These are phyloP conservation scores for Prosopis cineraria DNA, from an alignment of 306 rosid species.

Conservation along the genomic window DNA sequence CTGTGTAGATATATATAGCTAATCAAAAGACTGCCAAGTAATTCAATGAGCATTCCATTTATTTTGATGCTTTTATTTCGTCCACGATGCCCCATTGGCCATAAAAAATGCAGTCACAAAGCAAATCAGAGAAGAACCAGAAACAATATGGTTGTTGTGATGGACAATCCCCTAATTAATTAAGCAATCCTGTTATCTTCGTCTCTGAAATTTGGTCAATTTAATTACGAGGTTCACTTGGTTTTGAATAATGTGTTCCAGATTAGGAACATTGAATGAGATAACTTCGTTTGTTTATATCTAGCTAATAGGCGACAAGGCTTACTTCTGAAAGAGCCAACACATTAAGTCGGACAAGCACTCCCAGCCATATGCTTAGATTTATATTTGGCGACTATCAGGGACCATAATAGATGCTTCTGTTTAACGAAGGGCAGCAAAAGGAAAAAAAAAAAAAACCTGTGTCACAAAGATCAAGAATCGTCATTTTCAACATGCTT, in stretches of 20 bases:
- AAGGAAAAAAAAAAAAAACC: too few species aligned
- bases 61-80: background rate
- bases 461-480: background rate
- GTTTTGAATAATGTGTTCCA: slow-evolving; percentile 14
- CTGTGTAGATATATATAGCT: background rate
- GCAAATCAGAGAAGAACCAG: background rate
- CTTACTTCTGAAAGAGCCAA: slow-evolving; percentile 34
- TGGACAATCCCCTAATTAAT: background rate
- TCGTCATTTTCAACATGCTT: slow-evolving; percentile 28
- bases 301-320: slow-evolving; percentile 10
- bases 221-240: background rate
- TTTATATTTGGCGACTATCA: background rate
- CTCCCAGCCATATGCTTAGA: slow-evolving; percentile 24
- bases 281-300: slow-evolving; percentile 9
- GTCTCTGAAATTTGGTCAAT: background rate
- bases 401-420: slow-evolving; percentile 22
- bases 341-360: slow-evolving; percentile 31
- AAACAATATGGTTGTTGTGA: background rate
- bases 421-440: background rate
- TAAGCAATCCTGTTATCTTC: background rate
- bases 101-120: background rate
- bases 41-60: background rate
- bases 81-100: background rate
- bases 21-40: background rate
- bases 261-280: slow-evolving; percentile 14